Evolutionary conservation across 768 basidiomycete species (phyloP), one percentile per base, ranked within the genome.

Genomic region (Tulasnella sp.): DNA sequence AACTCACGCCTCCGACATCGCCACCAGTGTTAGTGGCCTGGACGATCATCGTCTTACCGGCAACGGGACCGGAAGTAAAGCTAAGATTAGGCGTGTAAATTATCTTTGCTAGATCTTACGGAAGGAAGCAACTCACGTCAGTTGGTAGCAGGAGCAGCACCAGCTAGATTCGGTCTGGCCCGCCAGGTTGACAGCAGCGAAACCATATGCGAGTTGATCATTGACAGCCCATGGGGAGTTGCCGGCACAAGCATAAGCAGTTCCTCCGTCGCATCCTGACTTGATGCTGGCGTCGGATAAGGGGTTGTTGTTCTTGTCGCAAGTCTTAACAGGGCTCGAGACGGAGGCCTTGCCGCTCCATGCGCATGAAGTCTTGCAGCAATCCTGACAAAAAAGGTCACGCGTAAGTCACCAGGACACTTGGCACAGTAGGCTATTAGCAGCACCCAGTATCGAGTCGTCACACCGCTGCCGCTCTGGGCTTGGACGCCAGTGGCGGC

Each of bases 1-100:
- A 22, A 77, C 76, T 77, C 12, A 44, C 44, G 41, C 44, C 28
- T 20, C 48, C 48, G 11, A 75, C 37, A 50, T 54, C 79, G 76
- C 83, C 83, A 58, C 84, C 84, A 42, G 83, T 83, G 75, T 84
- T 84, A 48, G 83, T 83, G 37, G 83, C 83, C 74, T 83, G 84
- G 46, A 84, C 83, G 40, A 83, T 82, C 83, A 84, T 83, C 11
- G 78, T 81, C 81, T 84, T 83, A 11, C 84, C 84, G 41, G 75
- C 58, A 34, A 75, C 84, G 1, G 84, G 82, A 22, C 84, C 84
- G 40, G 81, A 81, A 34, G 84, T 84, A 79, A 84, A 84, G 11
- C 76, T 69, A 2, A 28, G 18, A 37, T 28, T 14, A 28, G 1
- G n/a, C 18, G 48, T 40, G 24, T 48, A 18, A 16, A 5, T 7